Conservation (phyloP, 805 yeast species). For the Wickerhamiella galacta region DNA sequence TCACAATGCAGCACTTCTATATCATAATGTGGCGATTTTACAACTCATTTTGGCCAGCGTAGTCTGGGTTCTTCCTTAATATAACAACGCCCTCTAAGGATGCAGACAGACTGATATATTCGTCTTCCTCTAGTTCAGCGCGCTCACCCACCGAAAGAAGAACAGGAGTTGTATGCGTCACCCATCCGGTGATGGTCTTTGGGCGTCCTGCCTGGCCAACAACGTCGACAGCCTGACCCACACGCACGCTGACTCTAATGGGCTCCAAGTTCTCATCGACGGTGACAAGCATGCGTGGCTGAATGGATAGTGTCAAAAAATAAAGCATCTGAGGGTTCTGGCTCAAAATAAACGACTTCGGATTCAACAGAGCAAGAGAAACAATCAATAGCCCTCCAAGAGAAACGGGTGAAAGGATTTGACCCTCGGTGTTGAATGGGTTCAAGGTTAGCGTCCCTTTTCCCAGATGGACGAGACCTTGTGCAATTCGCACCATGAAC, state of each 20-base stretch:
- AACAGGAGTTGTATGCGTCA: conserved; percentile 95
- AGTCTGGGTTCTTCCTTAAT: conserved; percentile 72
- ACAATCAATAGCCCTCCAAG: conserved; percentile 80
- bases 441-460: conserved; percentile 85
- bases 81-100: conserved; percentile 89
- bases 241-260: conserved; percentile 87
- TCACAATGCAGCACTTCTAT: too few species aligned
- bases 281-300: conserved; percentile 85
- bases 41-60: not conserved
- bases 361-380: conserved; percentile 69
- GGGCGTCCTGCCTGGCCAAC: conserved; percentile 99
- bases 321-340: conserved; percentile 62
- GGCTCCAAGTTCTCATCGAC: conserved; percentile 85
- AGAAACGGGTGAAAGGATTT: conserved; percentile 71
- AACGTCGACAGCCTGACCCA: conserved; percentile 96
- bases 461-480: conserved; percentile 88
- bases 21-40: too few species aligned
- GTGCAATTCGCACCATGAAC: conserved; percentile 86
- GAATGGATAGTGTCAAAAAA: conserved; percentile 72
- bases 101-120: conserved; percentile 65
- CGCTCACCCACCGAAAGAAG: conserved; percentile 84
- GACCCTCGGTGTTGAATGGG: conserved; percentile 81
- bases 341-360: conserved; percentile 64
- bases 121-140: conserved; percentile 92
- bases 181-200: conserved; percentile 98